A percentile compares a stretch with the other conserved stretches of the same genome.
These are phyloP conservation scores for Choiromyces venosus DNA, from an alignment of 495 filamentous ascomycete species.

Conservation along the genomic window DNA sequence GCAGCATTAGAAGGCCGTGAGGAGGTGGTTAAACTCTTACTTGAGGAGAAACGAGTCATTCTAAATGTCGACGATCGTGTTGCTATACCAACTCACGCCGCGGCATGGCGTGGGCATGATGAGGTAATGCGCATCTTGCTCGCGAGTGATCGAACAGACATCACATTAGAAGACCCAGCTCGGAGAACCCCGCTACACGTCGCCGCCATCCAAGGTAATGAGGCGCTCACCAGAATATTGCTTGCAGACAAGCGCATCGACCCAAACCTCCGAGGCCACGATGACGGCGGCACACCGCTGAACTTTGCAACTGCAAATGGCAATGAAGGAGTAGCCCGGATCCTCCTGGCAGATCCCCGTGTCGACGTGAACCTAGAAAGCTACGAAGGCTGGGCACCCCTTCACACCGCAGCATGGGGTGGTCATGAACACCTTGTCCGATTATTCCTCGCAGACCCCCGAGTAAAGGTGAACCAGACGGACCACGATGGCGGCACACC, in stretches of 20 bases:
- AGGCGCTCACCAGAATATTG: neutral
- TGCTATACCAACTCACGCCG: neutral
- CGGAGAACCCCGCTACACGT: slow-evolving; percentile 7
- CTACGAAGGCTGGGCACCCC: neutral
- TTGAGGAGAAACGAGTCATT: neutral
- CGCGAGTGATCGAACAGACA: slow-evolving; percentile 6
- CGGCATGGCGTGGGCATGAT: neutral
- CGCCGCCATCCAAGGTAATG: slow-evolving; percentile 11
- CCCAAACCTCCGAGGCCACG: neutral
- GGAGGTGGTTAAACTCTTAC: neutral
- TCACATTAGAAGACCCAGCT: neutral
- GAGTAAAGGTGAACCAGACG: neutral
- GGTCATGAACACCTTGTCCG: neutral
- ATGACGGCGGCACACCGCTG: neutral
- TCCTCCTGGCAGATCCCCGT: neutral
- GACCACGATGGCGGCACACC: neutral
- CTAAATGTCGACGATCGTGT: neutral
- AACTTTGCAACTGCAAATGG: neutral
- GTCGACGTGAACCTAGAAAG: neutral
- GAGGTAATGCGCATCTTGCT: neutral
- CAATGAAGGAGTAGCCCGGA: neutral
- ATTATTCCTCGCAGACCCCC: neutral
- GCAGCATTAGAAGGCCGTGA: neutral
- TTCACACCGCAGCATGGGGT: neutral
- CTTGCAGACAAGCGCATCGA: neutral